Evolutionary conservation across 2,329 filamentous ascomycete species (phyloP).

Genomic region (Ascochyta rabiei): DNA sequence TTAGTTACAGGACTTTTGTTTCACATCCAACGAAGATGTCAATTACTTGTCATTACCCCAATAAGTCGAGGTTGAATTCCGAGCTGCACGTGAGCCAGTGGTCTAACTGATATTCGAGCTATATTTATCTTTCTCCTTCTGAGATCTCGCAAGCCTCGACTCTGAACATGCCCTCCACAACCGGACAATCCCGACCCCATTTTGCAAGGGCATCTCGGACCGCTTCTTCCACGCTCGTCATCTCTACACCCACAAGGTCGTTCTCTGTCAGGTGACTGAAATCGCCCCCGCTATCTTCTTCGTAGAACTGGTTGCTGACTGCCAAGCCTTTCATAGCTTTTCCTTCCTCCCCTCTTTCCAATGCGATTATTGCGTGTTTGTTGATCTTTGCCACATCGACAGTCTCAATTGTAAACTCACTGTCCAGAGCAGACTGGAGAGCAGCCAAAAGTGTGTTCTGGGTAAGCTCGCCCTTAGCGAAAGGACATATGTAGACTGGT

Average conservation of each 20-base stretch:
- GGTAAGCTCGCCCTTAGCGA: constrained; percentile 26
- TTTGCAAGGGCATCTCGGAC: constrained; percentile 31
- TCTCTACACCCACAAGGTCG: constrained; percentile 35
- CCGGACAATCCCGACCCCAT: constrained; percentile 28
- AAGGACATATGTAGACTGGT: constrained; percentile 37
- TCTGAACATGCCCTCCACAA: constrained; percentile 38
- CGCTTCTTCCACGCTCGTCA: constrained; percentile 35
- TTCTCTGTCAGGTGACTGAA: constrained; percentile 39
- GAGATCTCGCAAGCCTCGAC: constrained; percentile 37
- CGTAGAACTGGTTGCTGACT: constrained; percentile 44
- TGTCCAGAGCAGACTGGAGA: constrained; percentile 29
- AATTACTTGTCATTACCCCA: no score
- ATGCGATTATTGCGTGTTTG: constrained; percentile 30
- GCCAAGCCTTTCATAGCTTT: constrained; percentile 41
- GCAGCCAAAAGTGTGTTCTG: constrained; percentile 35
- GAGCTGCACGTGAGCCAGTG: background rate
- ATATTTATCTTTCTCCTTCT: background rate
- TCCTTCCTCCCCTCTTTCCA: constrained; percentile 33
- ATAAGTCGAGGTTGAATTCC: no score
- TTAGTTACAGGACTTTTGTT: no score
- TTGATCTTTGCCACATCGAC: constrained; percentile 41
- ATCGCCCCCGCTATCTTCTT: constrained; percentile 32
- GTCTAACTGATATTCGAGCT: no score
- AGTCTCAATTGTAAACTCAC: constrained; percentile 31
- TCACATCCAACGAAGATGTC: no score